Conservation (phyloP, 2,329 filamentous ascomycete genomes). For the Verticillium klebahnii region DNA sequence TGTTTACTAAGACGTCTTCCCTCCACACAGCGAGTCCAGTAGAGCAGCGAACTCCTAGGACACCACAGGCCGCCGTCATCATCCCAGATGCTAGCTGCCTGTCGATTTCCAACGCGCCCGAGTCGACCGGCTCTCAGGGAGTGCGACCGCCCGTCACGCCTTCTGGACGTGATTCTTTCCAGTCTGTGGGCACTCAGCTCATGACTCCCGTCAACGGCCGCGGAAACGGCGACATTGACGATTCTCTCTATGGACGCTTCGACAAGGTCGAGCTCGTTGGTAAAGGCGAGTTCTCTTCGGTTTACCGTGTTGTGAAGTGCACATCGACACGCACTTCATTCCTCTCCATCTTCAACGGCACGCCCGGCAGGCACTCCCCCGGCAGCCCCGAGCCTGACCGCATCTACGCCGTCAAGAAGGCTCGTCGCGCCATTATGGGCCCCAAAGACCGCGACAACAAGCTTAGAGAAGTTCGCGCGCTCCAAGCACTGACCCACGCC, state of each 20-base stretch:
- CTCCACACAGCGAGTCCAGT: slow-evolving; percentile 57
- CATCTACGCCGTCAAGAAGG: slow-evolving; percentile 92
- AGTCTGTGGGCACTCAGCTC: slow-evolving; percentile 47
- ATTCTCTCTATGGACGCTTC: slow-evolving; percentile 69
- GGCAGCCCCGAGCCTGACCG: slow-evolving; percentile 49
- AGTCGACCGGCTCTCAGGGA: slow-evolving; percentile 24
- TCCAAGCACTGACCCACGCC: slow-evolving; percentile 71
- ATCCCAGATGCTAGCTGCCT: slow-evolving; percentile 78
- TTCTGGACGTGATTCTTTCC: slow-evolving; percentile 43
- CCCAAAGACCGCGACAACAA: slow-evolving; percentile 76
- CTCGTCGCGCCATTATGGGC: slow-evolving; percentile 74
- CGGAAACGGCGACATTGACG: slow-evolving; percentile 68
- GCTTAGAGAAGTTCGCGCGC: slow-evolving; percentile 75
- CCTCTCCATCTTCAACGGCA: slow-evolving; percentile 33
- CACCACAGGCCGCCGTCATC: slow-evolving; percentile 69
- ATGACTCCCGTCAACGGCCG: slow-evolving; percentile 67
- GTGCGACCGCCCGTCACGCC: slow-evolving; percentile 66
- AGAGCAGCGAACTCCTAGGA: slow-evolving; percentile 64
- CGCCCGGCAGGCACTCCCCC: slow-evolving; percentile 42
- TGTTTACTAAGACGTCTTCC: slow-evolving; percentile 48
- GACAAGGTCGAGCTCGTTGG: slow-evolving; percentile 76
- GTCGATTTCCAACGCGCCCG: slow-evolving; percentile 65
- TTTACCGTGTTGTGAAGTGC: slow-evolving; percentile 68
- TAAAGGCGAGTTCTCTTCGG: slow-evolving; percentile 87
- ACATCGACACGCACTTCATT: slow-evolving; percentile 18